These are phyloP conservation scores for Camelina hispida DNA, from an alignment of 345 rosid genomes.

Conservation along the genomic window DNA sequence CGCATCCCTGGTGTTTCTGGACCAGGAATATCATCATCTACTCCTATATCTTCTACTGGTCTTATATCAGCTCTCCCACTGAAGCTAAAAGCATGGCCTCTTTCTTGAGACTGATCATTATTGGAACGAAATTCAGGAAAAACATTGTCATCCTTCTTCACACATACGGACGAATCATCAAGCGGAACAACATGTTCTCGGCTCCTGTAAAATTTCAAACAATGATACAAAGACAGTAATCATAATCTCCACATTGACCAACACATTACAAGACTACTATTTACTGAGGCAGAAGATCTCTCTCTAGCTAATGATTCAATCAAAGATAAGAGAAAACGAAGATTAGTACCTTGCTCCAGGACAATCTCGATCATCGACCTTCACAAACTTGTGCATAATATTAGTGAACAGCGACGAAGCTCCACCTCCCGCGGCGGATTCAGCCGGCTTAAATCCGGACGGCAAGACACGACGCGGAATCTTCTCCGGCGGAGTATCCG, in stretches of 20 bases:
- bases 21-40: conserved; percentile 53
- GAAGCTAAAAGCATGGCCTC: conserved; percentile 37
- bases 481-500: conserved; percentile 95
- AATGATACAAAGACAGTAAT: not conserved
- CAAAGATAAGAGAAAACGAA: conserved; percentile 13
- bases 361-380: conserved; percentile 52
- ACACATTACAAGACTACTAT: too few species aligned
- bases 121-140: conserved; percentile 27
- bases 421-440: conserved; percentile 46
- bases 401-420: conserved; percentile 75
- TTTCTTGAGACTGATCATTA: conserved; percentile 42
- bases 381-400: conserved; percentile 89
- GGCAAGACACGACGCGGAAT: conserved; percentile 75
- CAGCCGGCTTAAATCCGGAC: conserved; percentile 40
- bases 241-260: too few species aligned
- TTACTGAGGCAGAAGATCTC: too few species aligned
- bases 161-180: conserved; percentile 40
- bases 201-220: conserved; percentile 50
- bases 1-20: conserved; percentile 81
- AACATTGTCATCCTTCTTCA: conserved; percentile 33
- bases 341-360: conserved; percentile 52
- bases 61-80: conserved; percentile 35
- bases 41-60: conserved; percentile 30
- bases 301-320: conserved; percentile 12
- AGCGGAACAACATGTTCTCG: conserved; percentile 27